Conservation (phyloP, 345 rosid species). For the Citrus sinensis region DNA sequence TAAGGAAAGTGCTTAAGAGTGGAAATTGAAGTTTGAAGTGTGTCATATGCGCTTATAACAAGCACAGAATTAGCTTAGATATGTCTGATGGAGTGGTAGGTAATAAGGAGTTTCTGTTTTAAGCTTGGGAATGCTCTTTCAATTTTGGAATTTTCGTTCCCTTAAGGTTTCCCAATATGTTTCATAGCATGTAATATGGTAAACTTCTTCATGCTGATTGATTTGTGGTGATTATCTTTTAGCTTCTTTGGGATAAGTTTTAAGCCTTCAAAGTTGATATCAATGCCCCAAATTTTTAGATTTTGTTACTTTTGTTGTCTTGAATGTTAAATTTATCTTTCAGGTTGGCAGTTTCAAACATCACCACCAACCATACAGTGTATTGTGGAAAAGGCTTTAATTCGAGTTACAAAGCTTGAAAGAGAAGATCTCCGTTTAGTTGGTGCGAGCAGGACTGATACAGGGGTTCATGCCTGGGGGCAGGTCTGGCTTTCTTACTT, state of each 20-base stretch:
- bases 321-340: conserved; percentile 7
- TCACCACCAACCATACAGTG: conserved; percentile 89
- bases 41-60: background rate
- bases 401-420: conserved; percentile 58
- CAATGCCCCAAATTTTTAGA: background rate
- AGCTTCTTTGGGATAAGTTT: background rate
- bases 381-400: conserved; percentile 63
- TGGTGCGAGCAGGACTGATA: conserved; percentile 89
- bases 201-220: background rate
- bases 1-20: background rate
- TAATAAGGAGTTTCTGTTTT: background rate
- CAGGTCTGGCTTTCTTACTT: conserved; percentile 56
- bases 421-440: conserved; percentile 66
- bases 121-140: background rate
- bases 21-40: background rate
- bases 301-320: background rate
- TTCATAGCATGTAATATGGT: background rate
- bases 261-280: background rate
- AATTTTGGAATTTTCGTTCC: background rate
- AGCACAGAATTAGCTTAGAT: background rate
- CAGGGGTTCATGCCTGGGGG: conserved; percentile 97
- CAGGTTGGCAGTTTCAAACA: conserved; percentile 92
- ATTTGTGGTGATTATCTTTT: background rate
- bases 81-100: background rate
- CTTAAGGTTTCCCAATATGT: background rate